Base-by-base conservation (phyloP, 2,329 filamentous ascomycete genomes). In the Metarhizium brunneum region DNA sequence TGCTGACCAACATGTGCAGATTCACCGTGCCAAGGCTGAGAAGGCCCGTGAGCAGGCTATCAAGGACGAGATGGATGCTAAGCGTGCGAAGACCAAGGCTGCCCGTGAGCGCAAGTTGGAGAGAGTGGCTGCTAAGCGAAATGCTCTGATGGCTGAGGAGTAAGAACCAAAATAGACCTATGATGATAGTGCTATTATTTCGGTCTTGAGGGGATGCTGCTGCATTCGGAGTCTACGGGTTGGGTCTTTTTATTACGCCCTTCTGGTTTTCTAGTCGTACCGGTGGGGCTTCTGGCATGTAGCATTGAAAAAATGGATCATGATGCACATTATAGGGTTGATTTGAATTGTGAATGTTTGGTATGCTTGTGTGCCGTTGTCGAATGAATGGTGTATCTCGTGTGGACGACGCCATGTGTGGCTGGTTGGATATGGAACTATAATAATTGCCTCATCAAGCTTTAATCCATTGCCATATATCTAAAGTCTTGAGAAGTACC, bases 21-120 rank as follows among this genome's bases (percentile, higher is more conserved):
- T 99, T 76, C 94, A 99, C 89, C 95, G 92, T 80, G 94, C 94
- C 82, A 99, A 99, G 90, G 94, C 94, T 70, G 94, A 99, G 90
- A 95, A 95, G 84, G 84, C 85, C 65, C 94, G 94, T 78, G 94
- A 97, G 88, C 86, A 86, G 80, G 79, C 86, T 72, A 85, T 99
- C 78, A 92, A 95, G 88, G 92, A 97, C 76, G 92, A 97, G 84
- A 99, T 99, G 94, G 94, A 97, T 76, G 90, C 89, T 83, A 97
- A 96, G 87, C 91, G 94, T 82, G 90, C 91, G 77, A 96, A 96
- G 91, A 97, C 91, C 86, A 97, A 96, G 92, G 94, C 94, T 74
- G 94, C 94, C 71, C 91, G 94, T 81, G 94, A 97, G 88, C 88
- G 94, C 83, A 94, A 94, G 87, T 79, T 86, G 79, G 90, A 96